Evolutionary conservation across 2,329 filamentous ascomycete genomes (phyloP).

Genomic region (Grosmannia serpens): DNA sequence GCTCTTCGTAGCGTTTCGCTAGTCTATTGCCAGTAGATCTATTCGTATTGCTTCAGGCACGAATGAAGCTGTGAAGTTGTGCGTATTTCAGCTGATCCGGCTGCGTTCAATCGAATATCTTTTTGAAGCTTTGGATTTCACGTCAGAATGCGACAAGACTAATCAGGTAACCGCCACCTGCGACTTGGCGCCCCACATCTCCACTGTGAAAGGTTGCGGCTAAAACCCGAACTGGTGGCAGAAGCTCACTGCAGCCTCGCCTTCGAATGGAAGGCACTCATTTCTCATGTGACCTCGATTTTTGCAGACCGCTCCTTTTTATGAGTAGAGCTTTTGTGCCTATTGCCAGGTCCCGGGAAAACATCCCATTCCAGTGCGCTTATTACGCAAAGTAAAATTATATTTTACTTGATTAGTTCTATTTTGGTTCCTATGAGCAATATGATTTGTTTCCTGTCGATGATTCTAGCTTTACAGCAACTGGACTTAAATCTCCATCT

Average conservation of each 20-base stretch:
- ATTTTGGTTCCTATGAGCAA: too few species aligned
- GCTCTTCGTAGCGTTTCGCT: too few species aligned
- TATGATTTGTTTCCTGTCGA: too few species aligned
- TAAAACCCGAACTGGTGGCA: background rate
- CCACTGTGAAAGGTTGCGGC: background rate
- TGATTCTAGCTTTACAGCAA: too few species aligned
- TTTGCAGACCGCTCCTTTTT: too few species aligned
- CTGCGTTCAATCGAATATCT: background rate
- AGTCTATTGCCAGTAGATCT: background rate
- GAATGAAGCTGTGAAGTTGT: background rate
- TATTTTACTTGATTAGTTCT: too few species aligned
- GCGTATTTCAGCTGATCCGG: background rate
- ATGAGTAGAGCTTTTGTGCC: too few species aligned
- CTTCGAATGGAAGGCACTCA: background rate
- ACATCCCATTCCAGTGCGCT: too few species aligned
- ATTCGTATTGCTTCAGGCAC: background rate
- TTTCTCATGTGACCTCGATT: too few species aligned
- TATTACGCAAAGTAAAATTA: too few species aligned
- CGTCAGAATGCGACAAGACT: constrained; percentile 2
- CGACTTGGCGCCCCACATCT: background rate
- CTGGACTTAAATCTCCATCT: too few species aligned
- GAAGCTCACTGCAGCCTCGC: background rate
- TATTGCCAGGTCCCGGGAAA: too few species aligned
- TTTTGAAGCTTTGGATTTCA: constrained; percentile 2
- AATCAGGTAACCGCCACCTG: background rate